Percentiles rank a stretch among this genome's conserved stretches.
Evolutionary conservation across 805 yeast species (phyloP).

Genomic region (Helenozyma baotianmanensis): DNA sequence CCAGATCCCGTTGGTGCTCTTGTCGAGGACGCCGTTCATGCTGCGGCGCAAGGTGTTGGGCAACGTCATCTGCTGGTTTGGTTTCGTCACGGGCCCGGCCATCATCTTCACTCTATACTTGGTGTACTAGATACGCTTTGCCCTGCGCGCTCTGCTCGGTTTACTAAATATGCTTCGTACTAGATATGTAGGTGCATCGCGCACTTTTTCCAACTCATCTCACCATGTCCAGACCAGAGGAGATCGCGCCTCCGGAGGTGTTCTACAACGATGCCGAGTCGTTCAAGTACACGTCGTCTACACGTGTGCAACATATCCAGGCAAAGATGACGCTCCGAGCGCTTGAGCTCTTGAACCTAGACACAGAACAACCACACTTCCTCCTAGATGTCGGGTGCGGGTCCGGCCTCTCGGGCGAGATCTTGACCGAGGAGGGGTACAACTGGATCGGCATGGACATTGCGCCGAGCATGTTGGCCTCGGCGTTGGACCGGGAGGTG

Average conservation of each 20-base stretch:
- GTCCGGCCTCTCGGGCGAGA: conserved; percentile 93
- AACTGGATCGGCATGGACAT: conserved; percentile 96
- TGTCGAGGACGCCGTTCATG: conserved; percentile 58
- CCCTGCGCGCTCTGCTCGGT: not conserved
- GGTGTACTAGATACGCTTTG: conserved; percentile 24
- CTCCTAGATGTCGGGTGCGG: conserved; percentile 95
- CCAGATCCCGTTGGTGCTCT: conserved; percentile 73
- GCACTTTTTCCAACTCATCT: conserved; percentile 2
- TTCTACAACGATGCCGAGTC: conserved; percentile 92
- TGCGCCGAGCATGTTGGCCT: conserved; percentile 91
- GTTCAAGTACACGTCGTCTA: conserved; percentile 80
- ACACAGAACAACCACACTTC: conserved; percentile 54
- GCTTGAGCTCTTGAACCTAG: conserved; percentile 75
- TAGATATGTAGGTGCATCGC: no score
- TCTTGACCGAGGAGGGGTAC: conserved; percentile 88
- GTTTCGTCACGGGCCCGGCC: conserved; percentile 86
- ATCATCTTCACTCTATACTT: conserved; percentile 80
- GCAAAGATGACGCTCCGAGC: conserved; percentile 97
- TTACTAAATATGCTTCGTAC: no score
- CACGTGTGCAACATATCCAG: conserved; percentile 97
- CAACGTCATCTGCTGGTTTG: conserved; percentile 84
- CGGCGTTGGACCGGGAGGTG: conserved; percentile 85
- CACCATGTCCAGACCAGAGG: conserved; percentile 91
- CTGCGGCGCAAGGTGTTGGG: conserved; percentile 59
- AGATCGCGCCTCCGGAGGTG: conserved; percentile 93